Evolutionary conservation across 495 filamentous ascomycete genomes (phyloP).

Genomic region (Trichoderma asperelloides): DNA sequence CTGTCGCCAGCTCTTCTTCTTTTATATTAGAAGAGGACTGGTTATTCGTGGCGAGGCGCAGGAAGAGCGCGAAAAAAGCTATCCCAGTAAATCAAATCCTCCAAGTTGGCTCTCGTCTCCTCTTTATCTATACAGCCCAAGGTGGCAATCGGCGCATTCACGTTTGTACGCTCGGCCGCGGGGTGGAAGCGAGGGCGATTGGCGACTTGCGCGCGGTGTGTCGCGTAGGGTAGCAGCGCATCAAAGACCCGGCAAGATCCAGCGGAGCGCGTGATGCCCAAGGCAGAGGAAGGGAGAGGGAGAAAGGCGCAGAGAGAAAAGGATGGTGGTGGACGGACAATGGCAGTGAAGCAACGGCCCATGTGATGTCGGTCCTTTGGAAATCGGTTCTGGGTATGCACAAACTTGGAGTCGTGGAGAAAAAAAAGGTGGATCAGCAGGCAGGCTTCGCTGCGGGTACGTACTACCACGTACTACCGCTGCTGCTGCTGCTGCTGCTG

Average conservation of each 20-base stretch:
- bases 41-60: neutral
- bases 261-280: neutral
- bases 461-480: neutral
- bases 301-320: neutral
- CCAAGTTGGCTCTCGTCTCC: neutral
- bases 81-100: neutral
- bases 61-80: neutral
- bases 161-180: neutral
- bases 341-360: neutral
- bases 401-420: slow-evolving; percentile 4
- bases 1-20: no score
- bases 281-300: neutral
- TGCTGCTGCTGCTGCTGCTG: no score
- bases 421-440: slow-evolving; percentile 9
- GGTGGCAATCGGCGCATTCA: neutral
- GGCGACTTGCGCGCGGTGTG: neutral
- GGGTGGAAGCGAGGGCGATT: neutral
- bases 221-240: slow-evolving; percentile 7
- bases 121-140: neutral
- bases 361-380: neutral
- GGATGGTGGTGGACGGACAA: slow-evolving; percentile 1
- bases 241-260: slow-evolving; percentile 1
- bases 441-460: slow-evolving; percentile 3
- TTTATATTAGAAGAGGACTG: no score
- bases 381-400: slow-evolving; percentile 1